Conservation (phyloP, 148 eudicot species). For the Camellia granthamiana region DNA sequence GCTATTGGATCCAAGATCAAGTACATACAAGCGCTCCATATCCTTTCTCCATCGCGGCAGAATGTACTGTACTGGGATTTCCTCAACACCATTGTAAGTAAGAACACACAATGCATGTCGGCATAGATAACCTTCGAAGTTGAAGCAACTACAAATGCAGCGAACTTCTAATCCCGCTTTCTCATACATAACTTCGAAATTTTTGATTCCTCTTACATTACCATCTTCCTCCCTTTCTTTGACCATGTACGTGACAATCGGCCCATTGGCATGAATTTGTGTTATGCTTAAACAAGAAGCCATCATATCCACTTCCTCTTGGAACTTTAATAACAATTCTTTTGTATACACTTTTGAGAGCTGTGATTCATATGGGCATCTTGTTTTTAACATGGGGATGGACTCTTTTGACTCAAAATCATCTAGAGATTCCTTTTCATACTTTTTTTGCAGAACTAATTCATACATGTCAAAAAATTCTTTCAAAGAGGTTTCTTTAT, state of each 20-base stretch:
- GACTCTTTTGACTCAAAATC: conserved; percentile 56
- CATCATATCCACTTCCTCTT: conserved; percentile 63
- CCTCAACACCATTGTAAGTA: conserved; percentile 47
- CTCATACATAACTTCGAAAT: conserved; percentile 62
- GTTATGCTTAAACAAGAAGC: conserved; percentile 43
- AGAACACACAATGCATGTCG: conserved; percentile 68
- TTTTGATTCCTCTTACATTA: conserved; percentile 29
- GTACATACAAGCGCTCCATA: conserved; percentile 52
- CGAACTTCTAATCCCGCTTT: conserved; percentile 49
- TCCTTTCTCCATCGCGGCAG: conserved; percentile 81
- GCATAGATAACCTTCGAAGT: conserved; percentile 68
- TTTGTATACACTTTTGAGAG: conserved; percentile 63
- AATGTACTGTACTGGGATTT: conserved; percentile 56
- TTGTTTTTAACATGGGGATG: conserved; percentile 46
- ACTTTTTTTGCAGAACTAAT: conserved; percentile 33
- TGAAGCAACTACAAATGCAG: conserved; percentile 68
- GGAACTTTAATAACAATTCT: conserved; percentile 51
- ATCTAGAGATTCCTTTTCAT: conserved; percentile 47
- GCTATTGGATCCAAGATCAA: conserved; percentile 41
- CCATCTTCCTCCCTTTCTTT: conserved; percentile 47
- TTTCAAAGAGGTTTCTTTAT: conserved; percentile 11
- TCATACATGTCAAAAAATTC: conserved; percentile 63
- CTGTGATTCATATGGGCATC: conserved; percentile 58
- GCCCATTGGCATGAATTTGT: conserved; percentile 36
- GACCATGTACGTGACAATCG: conserved; percentile 50